Evolutionary conservation across 169 alveolate species (phyloP), one percentile per base, ranked within the genome.

Genomic region (Theileria annulata): DNA sequence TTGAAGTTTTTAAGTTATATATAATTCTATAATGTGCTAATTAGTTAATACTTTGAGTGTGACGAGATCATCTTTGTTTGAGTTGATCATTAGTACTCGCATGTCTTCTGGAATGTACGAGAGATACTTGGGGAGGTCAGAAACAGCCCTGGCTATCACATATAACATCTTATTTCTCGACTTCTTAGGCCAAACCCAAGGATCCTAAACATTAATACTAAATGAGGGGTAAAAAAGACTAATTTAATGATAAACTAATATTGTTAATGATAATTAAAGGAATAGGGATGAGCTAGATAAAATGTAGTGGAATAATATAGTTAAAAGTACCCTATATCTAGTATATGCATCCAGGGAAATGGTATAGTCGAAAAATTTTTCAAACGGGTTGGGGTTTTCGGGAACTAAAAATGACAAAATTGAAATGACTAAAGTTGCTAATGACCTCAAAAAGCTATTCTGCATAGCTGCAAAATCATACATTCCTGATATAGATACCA

Each of bases 401-500:
- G 71, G 71, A 4, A 21, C 48, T 4, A 62, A 27, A 47, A 62
- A 62, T 15, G 37, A 8, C 49, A 62, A 21, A 10, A 62, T 27
- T n/a, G 71, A 62, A 8, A 62, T 5, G 1, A 23, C 25, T 19
- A 62, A 15, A 28, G 19, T 37, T 3, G 71, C 71, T 47, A 62
- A 19, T 23, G 27, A 23, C 19, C 25, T 74, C 37, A 35, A 30
- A 70, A 25, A 54, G 25, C 68, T 75, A 54, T 19, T 60, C 62
- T 15, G 79, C 72, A 3, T 75, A 73, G 48, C 84, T 23, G 37
- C 48, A 19, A 62, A 37, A 5, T 62, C 77, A 27, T 76, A 56
- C 93, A 88, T 88, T 2, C 91, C 91, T 19, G 92, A 90, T 60
- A 88, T 42, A 12, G 85, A 75, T 35, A 88, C 66, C 64, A 86